phyloP scores from a whole-genome alignment of 2,329 filamentous ascomycete genomes.

The Pyrenochaeta sp. region DNA sequence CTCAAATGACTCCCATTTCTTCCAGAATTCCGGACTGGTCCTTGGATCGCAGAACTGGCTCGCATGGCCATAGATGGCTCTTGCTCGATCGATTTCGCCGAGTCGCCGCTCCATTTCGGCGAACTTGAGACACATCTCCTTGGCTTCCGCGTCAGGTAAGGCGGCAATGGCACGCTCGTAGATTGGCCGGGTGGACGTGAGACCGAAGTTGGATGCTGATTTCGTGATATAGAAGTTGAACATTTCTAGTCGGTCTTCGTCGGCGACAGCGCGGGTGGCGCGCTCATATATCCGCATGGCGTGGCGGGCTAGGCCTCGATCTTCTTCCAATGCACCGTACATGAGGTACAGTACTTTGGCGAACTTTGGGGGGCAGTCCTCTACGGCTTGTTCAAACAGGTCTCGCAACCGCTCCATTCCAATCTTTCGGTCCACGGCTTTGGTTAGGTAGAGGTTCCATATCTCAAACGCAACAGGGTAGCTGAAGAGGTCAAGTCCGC shows the following conservation, averaged over 20 bases:
- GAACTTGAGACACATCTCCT: slow-evolving; percentile 98
- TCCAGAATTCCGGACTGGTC: slow-evolving; percentile 90
- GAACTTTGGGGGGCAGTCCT: slow-evolving; percentile 93
- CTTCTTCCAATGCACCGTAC: slow-evolving; percentile 97
- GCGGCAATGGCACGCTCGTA: slow-evolving; percentile 95
- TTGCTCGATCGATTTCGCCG: slow-evolving; percentile 91
- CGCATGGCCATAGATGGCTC: slow-evolving; percentile 95
- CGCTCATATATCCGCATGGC: slow-evolving; percentile 99
- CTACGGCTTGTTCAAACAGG: slow-evolving; percentile 95
- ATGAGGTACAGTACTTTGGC: slow-evolving; percentile 96
- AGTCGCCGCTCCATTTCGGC: slow-evolving; percentile 94
- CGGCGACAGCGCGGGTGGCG: slow-evolving; percentile 90
- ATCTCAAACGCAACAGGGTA: slow-evolving; percentile 98
- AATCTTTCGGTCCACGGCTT: slow-evolving; percentile 95
- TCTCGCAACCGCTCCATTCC: slow-evolving; percentile 93
- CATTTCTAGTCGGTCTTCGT: slow-evolving; percentile 95
- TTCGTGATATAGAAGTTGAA: slow-evolving; percentile 99
- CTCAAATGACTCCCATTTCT: slow-evolving; percentile 96
- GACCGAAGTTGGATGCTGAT: slow-evolving; percentile 95
- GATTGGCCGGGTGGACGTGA: slow-evolving; percentile 92
- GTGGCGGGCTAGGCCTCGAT: slow-evolving; percentile 90
- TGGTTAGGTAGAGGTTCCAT: slow-evolving; percentile 98
- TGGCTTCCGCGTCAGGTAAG: slow-evolving; percentile 91
- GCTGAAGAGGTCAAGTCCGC: slow-evolving; percentile 95
- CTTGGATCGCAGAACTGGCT: slow-evolving; percentile 97